Conservation (phyloP, 192 early-diverging fungal genomes). For the Coemansia sp. region DNA sequence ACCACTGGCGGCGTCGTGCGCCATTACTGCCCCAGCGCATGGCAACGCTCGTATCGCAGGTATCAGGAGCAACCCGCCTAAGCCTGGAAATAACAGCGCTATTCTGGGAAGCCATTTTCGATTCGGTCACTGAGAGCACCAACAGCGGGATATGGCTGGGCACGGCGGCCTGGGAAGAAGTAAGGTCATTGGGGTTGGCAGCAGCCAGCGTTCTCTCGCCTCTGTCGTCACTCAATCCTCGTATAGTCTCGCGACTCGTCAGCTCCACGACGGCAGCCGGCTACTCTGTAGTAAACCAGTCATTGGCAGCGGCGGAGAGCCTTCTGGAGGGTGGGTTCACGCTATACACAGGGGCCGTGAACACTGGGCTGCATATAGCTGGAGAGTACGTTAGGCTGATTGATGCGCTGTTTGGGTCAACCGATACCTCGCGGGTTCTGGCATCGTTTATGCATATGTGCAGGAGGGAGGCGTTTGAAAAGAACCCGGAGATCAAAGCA, state of each 20-base stretch:
- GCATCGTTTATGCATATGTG: conserved; percentile 78
- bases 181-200: conserved; percentile 22
- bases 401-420: conserved; percentile 93
- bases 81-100: conserved; percentile 48
- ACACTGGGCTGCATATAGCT: conserved; percentile 65
- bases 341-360: conserved; percentile 72
- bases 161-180: conserved; percentile 38
- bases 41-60: conserved; percentile 42
- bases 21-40: conserved; percentile 44
- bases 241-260: conserved; percentile 39
- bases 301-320: conserved; percentile 36
- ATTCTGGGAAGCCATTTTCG: conserved; percentile 52
- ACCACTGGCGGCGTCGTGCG: conserved; percentile 34
- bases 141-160: conserved; percentile 44
- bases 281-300: conserved; percentile 38
- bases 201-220: conserved; percentile 32
- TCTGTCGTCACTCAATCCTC: conserved; percentile 43
- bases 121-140: conserved; percentile 46
- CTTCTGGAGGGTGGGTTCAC: conserved; percentile 67
- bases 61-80: conserved; percentile 43
- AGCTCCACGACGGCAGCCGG: conserved; percentile 36
- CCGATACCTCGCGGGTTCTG: conserved; percentile 87
- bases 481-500: conserved; percentile 61
- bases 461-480: conserved; percentile 68
- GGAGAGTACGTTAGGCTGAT: conserved; percentile 88